These are phyloP conservation scores for Hypomyces rosellus DNA, from an alignment of 2,329 filamentous ascomycete species.

Conservation along the genomic window DNA sequence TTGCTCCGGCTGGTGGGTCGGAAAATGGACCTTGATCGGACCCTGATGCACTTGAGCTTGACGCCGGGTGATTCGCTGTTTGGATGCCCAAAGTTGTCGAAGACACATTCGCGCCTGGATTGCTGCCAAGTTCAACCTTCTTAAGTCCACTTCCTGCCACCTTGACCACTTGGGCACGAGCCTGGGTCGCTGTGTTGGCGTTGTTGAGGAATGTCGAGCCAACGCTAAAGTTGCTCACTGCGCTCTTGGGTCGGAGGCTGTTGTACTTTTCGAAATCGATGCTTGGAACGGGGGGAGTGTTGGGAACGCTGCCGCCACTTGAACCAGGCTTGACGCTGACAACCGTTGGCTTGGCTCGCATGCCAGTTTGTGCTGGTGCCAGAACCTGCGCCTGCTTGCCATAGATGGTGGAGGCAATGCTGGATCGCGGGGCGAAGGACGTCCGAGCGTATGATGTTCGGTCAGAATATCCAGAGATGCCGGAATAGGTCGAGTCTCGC, in stretches of 20 bases:
- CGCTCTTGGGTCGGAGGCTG: slow-evolving; percentile 42
- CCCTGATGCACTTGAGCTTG: slow-evolving; percentile 32
- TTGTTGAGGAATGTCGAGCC: slow-evolving; percentile 64
- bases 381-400: slow-evolving; percentile 81
- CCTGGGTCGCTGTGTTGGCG: slow-evolving; percentile 52
- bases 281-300: slow-evolving; percentile 64
- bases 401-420: slow-evolving; percentile 90
- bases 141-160: slow-evolving; percentile 44
- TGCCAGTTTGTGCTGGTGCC: slow-evolving; percentile 77
- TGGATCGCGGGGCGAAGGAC: slow-evolving; percentile 57
- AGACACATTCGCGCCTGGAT: slow-evolving; percentile 29
- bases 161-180: slow-evolving; percentile 54
- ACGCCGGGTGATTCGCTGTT: slow-evolving; percentile 1
- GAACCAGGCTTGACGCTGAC: slow-evolving; percentile 79
- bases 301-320: slow-evolving; percentile 45
- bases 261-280: slow-evolving; percentile 58
- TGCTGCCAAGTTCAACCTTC: slow-evolving; percentile 36
- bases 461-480: slow-evolving; percentile 58
- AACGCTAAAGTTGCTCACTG: slow-evolving; percentile 56
- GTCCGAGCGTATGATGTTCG: slow-evolving; percentile 55
- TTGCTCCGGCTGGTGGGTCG: slow-evolving; percentile 41
- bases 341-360: slow-evolving; percentile 82
- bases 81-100: slow-evolving; percentile 14
- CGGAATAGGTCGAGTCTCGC: slow-evolving; percentile 85
- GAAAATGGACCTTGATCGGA: slow-evolving; percentile 54